Base-by-base conservation (phyloP, 2,329 filamentous ascomycete species). In the Talaromyces pinophilus region DNA sequence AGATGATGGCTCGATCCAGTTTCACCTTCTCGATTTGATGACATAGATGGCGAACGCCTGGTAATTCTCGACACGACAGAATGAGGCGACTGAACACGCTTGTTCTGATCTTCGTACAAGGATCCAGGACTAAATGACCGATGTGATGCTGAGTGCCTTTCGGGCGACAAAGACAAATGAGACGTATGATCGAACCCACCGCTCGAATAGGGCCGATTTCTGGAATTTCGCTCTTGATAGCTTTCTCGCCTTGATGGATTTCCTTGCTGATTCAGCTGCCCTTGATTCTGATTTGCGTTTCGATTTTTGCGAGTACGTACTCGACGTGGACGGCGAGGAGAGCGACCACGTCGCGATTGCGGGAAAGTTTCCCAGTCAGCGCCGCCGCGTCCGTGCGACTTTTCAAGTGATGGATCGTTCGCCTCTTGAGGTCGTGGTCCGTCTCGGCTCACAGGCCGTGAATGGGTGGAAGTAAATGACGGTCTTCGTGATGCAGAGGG, bases 261-360 rank as follows among this genome's bases (percentile, higher is more conserved):
- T 55, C 80, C 75, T 65, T 74, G 73, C 67, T 75, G 75, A 67
- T 73, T 75, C 54, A 74, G 70, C 59, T 72, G 74, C 57, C 78
- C 77, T 64, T 79, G 76, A 69, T 77, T 77, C 62, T 77, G 78
- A 70, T 73, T 71, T 48, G 72, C 70, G 59, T 73, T 74, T 28
- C 69, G 69, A 42, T 62, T 59, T 63, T 67, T 67, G 19, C 70
- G 70, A 33, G 69, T 70, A 35, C 72, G 71, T 40, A 73, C 73
- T 59, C 72, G 72, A 28, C 69, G 73, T 63, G 71, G 72, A 44
- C 69, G 71, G 57, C 71, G 72, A 54, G 76, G 78, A 35, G 80
- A 81, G 64, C 78, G 77, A 69, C 76, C 81, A 68, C 79, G 76
- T 70, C 77, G 77, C 60, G 78, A 75, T 73, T 80, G 79, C 38